Evolutionary conservation across 805 yeast species (phyloP).

Genomic region (Spathaspora boniae): DNA sequence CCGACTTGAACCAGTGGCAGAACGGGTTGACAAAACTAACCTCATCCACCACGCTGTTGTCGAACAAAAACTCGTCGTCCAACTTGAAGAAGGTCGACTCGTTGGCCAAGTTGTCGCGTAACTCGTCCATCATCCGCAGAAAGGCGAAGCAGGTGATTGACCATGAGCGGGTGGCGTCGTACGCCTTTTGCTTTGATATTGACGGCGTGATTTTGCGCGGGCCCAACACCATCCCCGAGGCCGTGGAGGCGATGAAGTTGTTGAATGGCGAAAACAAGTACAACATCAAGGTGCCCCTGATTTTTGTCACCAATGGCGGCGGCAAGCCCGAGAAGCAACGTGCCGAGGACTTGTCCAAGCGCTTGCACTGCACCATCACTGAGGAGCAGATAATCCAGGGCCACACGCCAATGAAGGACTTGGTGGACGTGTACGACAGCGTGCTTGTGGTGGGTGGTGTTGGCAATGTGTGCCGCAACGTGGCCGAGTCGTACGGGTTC

Average conservation of each 20-base stretch:
- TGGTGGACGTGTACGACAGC: conserved; percentile 62
- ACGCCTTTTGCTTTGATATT: conserved; percentile 89
- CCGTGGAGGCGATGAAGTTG: conserved; percentile 65
- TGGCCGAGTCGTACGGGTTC: conserved; percentile 83
- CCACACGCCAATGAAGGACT: conserved; percentile 89
- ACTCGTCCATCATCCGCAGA: conserved; percentile 43
- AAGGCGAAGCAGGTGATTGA: conserved; percentile 55
- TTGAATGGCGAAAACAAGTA: conserved; percentile 76
- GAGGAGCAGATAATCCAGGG: conserved; percentile 87
- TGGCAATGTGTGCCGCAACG: conserved; percentile 77
- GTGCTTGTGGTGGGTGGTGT: conserved; percentile 89
- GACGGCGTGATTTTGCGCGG: conserved; percentile 90
- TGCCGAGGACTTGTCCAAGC: conserved; percentile 62
- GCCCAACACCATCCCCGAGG: conserved; percentile 79
- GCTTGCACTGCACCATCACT: conserved; percentile 58
- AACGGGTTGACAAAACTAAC: conserved; percentile 40
- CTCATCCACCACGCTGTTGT: conserved; percentile 32
- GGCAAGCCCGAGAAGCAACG: conserved; percentile 78
- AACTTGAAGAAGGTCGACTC: conserved; percentile 43
- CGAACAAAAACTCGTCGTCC: conserved; percentile 25
- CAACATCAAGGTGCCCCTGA: conserved; percentile 76
- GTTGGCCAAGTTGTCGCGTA: conserved; percentile 43
- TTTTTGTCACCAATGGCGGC: conserved; percentile 89
- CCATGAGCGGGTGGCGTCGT: conserved; percentile 71
- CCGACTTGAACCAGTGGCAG: conserved; percentile 66